Evolutionary conservation across 2,329 filamentous ascomycete species (phyloP), one percentile per base, ranked within the genome.

Genomic region (Fusarium sp.): DNA sequence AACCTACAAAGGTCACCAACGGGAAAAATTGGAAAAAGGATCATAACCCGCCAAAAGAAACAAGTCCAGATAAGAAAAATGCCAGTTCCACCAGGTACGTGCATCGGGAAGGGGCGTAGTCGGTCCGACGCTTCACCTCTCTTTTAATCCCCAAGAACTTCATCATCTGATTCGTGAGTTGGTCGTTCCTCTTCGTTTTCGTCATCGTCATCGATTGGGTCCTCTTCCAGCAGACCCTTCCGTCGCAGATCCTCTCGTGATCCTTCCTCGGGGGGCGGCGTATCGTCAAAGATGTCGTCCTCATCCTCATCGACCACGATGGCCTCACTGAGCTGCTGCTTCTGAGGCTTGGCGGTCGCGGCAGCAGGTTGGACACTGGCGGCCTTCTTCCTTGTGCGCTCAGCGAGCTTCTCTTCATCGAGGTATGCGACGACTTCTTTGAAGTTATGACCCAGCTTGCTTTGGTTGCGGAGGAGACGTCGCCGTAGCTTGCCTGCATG

Each of bases 391-490:
- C 77, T 78, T 18, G 80, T 81, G 39, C 80, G 79, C 39, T 81
- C 79, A 11, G 80, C 85, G 44, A 88, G 79, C 75, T 91, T 90
- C 51, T 86, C 85, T 61, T 92, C 89, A 74, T 97, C 94, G 5
- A 98, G 84, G 78, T 92, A 96, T 9, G 89, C 88, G 6, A 97
- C 84, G 7, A 98, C 90, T 74, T 96, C 94, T 76, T 92, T 93
- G 85, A 93, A 97, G 78, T 96, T 98, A 47, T 88, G 84, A 3
- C 96, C 96, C 4, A 99, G 86, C 76, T 89, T 90, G n/a, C 83
- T 84, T 77, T 92, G 92, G 81, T 99, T 98, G 70, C 93, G 87
- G 74, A 92, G 86, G 23, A 99, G 84, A 18, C 94, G 88, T 73
- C 89, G 88, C 68, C 89, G 88, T 37, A 97, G 86, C 76, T 88